These are phyloP conservation scores for Wickerhamiella lipophila DNA, from an alignment of 805 yeast genomes.

Conservation along the genomic window DNA sequence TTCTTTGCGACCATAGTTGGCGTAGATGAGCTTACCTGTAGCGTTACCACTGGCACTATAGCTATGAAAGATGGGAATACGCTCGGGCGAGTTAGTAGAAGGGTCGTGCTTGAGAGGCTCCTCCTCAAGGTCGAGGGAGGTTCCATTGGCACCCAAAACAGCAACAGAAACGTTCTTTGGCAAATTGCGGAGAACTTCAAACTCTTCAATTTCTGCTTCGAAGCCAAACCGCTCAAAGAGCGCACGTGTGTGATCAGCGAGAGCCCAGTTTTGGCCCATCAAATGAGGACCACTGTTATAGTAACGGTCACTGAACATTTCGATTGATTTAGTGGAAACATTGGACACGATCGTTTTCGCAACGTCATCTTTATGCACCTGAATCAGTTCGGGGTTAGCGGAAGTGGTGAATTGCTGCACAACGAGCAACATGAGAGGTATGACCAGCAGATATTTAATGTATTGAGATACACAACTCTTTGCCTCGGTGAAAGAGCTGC, in stretches of 20 bases:
- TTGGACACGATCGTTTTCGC: neutral
- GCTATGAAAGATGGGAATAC: slow-evolving; percentile 63
- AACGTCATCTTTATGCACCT: neutral
- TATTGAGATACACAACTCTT: neutral
- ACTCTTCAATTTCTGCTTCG: slow-evolving; percentile 39
- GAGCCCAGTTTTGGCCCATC: slow-evolving; percentile 30
- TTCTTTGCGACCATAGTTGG: slow-evolving; percentile 51
- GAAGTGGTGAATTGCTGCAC: neutral
- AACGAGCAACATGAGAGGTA: neutral
- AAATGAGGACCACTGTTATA: slow-evolving; percentile 26
- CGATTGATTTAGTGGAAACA: slow-evolving; percentile 15
- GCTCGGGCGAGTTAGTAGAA: slow-evolving; percentile 34
- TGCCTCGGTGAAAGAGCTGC: neutral
- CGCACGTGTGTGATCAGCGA: slow-evolving; percentile 44
- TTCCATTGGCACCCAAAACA: slow-evolving; percentile 27
- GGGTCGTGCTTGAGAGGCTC: slow-evolving; percentile 42
- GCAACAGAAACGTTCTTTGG: slow-evolving; percentile 45
- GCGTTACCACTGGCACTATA: slow-evolving; percentile 67
- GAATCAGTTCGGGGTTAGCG: neutral
- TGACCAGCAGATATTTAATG: neutral
- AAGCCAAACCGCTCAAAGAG: slow-evolving; percentile 52
- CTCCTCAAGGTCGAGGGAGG: slow-evolving; percentile 39
- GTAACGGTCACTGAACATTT: slow-evolving; percentile 16
- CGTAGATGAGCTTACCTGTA: slow-evolving; percentile 52
- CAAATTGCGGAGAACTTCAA: slow-evolving; percentile 49